Percentiles rank a stretch among this genome's conserved stretches.
Evolutionary conservation across 2,329 filamentous ascomycete genomes (phyloP).

Genomic region (Metarhizium guizhouense): DNA sequence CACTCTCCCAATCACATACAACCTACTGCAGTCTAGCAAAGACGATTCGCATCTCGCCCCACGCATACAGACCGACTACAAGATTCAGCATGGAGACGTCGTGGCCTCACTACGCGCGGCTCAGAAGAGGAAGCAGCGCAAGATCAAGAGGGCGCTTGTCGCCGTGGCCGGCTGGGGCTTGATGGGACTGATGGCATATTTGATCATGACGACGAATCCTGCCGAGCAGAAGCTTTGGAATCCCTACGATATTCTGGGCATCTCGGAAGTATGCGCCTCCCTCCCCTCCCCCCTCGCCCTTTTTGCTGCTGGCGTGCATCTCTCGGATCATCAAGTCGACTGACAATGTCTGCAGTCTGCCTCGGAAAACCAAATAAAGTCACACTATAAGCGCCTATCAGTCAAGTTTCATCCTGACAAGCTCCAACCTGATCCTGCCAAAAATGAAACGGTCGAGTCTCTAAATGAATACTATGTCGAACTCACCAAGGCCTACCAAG

Average conservation of each 20-base stretch:
- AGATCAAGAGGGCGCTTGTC: conserved; percentile 72
- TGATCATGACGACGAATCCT: conserved; percentile 72
- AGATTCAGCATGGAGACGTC: conserved; percentile 72
- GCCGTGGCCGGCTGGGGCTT: conserved; percentile 70
- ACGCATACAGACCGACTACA: conserved; percentile 73
- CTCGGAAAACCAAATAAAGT: conserved; percentile 85
- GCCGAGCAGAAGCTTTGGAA: conserved; percentile 79
- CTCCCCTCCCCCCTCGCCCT: too few relatives aligned
- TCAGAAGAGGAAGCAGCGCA: conserved; percentile 83
- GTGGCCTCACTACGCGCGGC: conserved; percentile 75
- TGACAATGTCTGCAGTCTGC: conserved; percentile 48
- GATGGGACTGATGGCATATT: conserved; percentile 86
- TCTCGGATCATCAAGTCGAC: neutral
- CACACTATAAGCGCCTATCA: conserved; percentile 78
- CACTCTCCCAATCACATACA: conserved; percentile 85
- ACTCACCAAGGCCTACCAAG: conserved; percentile 95
- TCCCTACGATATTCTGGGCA: conserved; percentile 86
- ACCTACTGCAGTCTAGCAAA: conserved; percentile 68
- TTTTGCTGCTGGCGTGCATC: neutral
- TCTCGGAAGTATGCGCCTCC: conserved; percentile 56
- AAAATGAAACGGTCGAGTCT: conserved; percentile 80
- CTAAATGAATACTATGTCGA: conserved; percentile 89
- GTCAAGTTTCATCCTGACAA: conserved; percentile 91
- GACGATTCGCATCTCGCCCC: conserved; percentile 72
- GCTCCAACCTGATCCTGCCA: conserved; percentile 67